Base-by-base conservation (phyloP, 1,284 basidiomycete species). In the Chalciporus sp. region DNA sequence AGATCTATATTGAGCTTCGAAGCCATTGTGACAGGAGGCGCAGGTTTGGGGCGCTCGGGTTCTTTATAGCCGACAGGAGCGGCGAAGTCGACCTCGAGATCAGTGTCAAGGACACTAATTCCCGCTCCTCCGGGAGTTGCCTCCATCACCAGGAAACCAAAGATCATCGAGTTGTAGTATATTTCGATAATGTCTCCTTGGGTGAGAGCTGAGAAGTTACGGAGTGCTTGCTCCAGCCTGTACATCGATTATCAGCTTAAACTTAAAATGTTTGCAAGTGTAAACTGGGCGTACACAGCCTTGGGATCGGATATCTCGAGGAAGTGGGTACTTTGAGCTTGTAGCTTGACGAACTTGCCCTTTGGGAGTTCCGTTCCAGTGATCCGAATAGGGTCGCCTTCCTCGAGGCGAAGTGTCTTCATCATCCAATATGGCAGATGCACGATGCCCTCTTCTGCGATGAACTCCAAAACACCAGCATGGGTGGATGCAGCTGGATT, bases 381-480 rank as follows among this genome's bases (percentile, higher is more conserved):
- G 42, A 99, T 86, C 35, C 95, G 87, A 57, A 99, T 92, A 5
- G 94, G 88, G 74, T 99, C 96, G 12, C 97, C 97, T 72, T 99
- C 97, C 48, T 89, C 88, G 27, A 99, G 76, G 26, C 90, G 84
- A 9, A 99, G 77, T 8, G 93, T 93, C 73, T 92, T 93, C 97
- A 99, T 99, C 94, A 99, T 98, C 97, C 97, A 99, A 59, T 94
- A 92, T 0, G 97, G 97, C 12, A 99, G 78, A 75, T 99, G 92
- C 3, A 97, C 95, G 19, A 91, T 83, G 14, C 97, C 97, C 71
- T 98, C 95, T 54, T 98, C 92, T 1, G 97, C 96, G 60, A 98
- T 98, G 74, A 99, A 99, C 71, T 99, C 97, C 42, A 99, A 84
- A 16, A 99, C 97, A 80, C 97, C 97, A 1, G 91, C 91, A 69